These are phyloP conservation scores for Psilocybe tampanensis DNA, from an alignment of 768 basidiomycete genomes.

Conservation along the genomic window DNA sequence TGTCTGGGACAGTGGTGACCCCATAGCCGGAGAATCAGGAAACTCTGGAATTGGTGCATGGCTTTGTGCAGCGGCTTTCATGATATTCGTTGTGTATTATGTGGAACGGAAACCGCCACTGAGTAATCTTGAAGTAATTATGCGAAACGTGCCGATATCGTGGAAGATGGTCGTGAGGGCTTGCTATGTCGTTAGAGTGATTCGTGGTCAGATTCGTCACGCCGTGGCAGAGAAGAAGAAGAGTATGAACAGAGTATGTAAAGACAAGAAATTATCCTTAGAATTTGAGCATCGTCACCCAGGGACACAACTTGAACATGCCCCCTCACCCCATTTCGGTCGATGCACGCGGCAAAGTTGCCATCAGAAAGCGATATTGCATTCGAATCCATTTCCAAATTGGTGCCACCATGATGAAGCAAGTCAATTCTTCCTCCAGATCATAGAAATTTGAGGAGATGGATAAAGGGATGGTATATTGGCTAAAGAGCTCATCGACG, in stretches of 20 bases:
- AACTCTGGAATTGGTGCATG: conserved; percentile 12
- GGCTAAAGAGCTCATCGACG: too few species aligned
- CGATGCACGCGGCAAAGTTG: not conserved
- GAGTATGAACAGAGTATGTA: not conserved
- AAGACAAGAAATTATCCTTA: too few species aligned
- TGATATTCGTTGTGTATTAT: not conserved
- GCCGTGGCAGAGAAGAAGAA: not conserved
- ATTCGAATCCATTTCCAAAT: too few species aligned
- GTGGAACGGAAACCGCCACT: not conserved
- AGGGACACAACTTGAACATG: not conserved
- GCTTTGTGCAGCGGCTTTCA: conserved; percentile 9
- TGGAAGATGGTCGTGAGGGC: too few species aligned
- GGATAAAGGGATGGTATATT: too few species aligned
- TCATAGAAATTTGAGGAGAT: too few species aligned
- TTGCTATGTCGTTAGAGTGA: too few species aligned
- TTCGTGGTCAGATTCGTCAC: not conserved
- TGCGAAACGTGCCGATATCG: not conserved
- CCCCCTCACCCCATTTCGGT: not conserved
- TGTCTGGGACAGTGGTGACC: conserved; percentile 8
- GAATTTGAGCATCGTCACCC: not conserved
- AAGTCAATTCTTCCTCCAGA: too few species aligned
- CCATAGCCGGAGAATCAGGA: conserved; percentile 19
- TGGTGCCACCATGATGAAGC: too few species aligned
- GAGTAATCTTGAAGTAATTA: not conserved
- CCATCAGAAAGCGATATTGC: not conserved